Percentiles rank a stretch among this genome's conserved stretches.
phyloP scores from a whole-genome alignment of 1,284 basidiomycete species.

The Trichosporon ovoides region DNA sequence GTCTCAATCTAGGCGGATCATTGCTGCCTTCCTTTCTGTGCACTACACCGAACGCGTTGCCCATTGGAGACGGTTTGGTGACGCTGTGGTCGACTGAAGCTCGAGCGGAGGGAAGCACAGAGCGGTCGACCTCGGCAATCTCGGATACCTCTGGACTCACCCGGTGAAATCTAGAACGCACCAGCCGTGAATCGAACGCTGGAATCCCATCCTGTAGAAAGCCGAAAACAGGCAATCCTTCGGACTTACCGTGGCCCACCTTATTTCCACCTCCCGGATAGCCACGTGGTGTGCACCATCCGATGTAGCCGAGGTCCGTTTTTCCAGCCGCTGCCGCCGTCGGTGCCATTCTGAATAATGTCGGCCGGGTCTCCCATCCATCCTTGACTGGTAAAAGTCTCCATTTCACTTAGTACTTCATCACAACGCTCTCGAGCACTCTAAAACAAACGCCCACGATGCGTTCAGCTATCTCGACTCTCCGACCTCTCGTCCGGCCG shows the following conservation, averaged over 20 bases:
- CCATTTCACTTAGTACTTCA: too few relatives aligned
- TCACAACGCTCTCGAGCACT: neutral
- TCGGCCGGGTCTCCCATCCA: neutral
- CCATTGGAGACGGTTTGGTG: too few relatives aligned
- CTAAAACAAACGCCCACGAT: neutral
- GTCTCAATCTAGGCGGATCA: too few relatives aligned
- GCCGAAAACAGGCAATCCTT: neutral
- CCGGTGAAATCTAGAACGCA: too few relatives aligned
- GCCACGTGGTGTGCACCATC: neutral
- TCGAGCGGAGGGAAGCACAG: too few relatives aligned
- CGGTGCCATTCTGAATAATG: neutral
- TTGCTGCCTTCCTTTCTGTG: too few relatives aligned
- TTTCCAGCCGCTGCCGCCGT: neutral
- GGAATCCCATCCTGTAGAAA: neutral
- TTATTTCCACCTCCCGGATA: neutral
- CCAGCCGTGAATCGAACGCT: too few relatives aligned
- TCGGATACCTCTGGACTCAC: too few relatives aligned
- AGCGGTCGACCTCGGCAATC: too few relatives aligned
- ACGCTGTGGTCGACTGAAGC: too few relatives aligned
- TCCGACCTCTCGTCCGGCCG: conserved; percentile 1
- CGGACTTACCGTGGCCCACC: neutral
- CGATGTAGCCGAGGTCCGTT: conserved; percentile 3
- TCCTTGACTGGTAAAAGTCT: neutral
- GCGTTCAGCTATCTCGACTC: neutral
- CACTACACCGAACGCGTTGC: too few relatives aligned